These are phyloP conservation scores for Candida silvatica DNA, from an alignment of 805 yeast genomes.

Conservation along the genomic window DNA sequence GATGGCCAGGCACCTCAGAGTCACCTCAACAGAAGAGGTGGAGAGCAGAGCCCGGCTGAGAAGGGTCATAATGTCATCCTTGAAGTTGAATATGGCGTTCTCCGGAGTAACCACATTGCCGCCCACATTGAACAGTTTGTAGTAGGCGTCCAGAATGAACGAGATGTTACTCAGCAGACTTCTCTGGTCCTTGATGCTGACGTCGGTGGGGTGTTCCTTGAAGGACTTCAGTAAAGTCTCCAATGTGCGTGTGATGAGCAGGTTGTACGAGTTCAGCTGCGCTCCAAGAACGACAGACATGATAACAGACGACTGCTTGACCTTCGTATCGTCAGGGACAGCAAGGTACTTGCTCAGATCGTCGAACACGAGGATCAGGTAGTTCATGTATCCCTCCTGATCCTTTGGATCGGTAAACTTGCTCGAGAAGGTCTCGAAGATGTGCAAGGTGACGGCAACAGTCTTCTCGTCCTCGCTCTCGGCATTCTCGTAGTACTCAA, in stretches of 20 bases:
- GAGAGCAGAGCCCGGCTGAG: constrained; percentile 64
- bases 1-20: constrained; percentile 58
- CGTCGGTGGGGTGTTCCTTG: constrained; percentile 13
- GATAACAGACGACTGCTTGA: constrained; percentile 54
- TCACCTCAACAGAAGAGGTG: constrained; percentile 58
- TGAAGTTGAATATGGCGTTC: constrained; percentile 35
- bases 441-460: constrained; percentile 32
- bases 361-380: constrained; percentile 4
- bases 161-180: constrained; percentile 52
- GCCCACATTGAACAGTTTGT: constrained; percentile 29
- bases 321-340: constrained; percentile 40
- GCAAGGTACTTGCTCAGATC: constrained; percentile 33
- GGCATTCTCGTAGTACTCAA: constrained; percentile 22
- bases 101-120: constrained; percentile 5
- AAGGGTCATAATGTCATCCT: constrained; percentile 61
- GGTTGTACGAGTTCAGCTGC: constrained; percentile 36
- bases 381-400: constrained; percentile 7
- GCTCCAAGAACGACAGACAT: constrained; percentile 48
- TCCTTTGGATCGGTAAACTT: constrained; percentile 12
- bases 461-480: constrained; percentile 25
- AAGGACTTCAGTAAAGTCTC: constrained; percentile 30
- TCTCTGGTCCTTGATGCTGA: constrained; percentile 51
- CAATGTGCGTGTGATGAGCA: constrained; percentile 37
- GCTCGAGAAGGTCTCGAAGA: constrained; percentile 35
- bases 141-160: constrained; percentile 43